Conservation (phyloP, 2,329 filamentous ascomycete species). For the Phialemoniopsis sp. region DNA sequence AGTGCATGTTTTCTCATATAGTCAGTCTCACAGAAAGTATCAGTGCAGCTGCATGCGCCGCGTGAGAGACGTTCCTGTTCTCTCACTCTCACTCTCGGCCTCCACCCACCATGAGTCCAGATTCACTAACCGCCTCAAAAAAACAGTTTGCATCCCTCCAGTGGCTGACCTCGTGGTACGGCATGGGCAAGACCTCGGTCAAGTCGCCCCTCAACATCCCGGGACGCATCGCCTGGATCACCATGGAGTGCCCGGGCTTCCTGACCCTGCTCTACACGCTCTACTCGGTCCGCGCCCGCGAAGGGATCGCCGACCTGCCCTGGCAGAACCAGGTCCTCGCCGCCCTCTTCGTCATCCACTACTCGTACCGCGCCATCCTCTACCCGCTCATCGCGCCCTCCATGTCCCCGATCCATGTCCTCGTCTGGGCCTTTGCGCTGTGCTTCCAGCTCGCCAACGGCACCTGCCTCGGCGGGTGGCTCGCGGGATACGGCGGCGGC, state of each 20-base stretch:
- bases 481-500: constrained; percentile 79
- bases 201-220: constrained; percentile 77
- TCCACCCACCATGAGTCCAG: too few relatives aligned
- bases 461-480: constrained; percentile 72
- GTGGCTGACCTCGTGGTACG: constrained; percentile 78
- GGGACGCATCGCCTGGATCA: constrained; percentile 80
- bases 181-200: constrained; percentile 87
- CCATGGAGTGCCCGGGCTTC: constrained; percentile 82
- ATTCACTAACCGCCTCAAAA: neutral
- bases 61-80: too few relatives aligned
- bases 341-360: constrained; percentile 73
- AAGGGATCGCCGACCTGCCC: constrained; percentile 57
- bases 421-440: constrained; percentile 61
- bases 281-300: constrained; percentile 56
- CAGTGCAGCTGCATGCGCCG: too few relatives aligned
- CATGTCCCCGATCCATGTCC: constrained; percentile 82
- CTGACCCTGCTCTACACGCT: constrained; percentile 77
- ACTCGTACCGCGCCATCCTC: constrained; percentile 82
- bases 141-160: constrained; percentile 65
- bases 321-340: constrained; percentile 77
- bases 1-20: constrained; percentile 12
- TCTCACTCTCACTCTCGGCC: too few relatives aligned
- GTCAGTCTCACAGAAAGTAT: too few relatives aligned
- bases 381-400: constrained; percentile 80
- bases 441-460: constrained; percentile 80